Conservation (phyloP, 129 eudicot species). For the Flaveria ramosissima region DNA sequence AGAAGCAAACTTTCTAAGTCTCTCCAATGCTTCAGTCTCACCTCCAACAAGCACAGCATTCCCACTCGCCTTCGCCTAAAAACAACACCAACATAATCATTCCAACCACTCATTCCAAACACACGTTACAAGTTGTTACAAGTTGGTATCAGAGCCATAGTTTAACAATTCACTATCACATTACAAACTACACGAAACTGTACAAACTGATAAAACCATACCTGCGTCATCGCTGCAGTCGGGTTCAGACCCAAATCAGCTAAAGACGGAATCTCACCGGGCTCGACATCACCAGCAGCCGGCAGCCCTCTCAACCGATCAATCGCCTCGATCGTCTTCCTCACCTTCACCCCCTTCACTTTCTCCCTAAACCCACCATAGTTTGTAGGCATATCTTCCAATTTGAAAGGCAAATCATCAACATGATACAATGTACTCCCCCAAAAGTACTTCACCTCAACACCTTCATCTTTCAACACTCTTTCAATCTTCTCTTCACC, state of each 20-base stretch:
- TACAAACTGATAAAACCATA: slow-evolving; percentile 48
- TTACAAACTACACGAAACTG: slow-evolving; percentile 32
- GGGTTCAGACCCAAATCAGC: slow-evolving; percentile 85
- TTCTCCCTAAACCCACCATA: slow-evolving; percentile 96
- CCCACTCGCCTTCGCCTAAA: slow-evolving; percentile 67
- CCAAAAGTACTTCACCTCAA: slow-evolving; percentile 93
- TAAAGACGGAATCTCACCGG: slow-evolving; percentile 89
- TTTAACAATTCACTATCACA: too few species aligned
- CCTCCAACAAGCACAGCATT: slow-evolving; percentile 81
- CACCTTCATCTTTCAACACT: slow-evolving; percentile 76
- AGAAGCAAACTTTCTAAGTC: slow-evolving; percentile 74
- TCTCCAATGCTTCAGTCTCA: slow-evolving; percentile 86
- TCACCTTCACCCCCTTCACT: slow-evolving; percentile 71
- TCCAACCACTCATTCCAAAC: not conserved
- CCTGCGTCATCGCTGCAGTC: slow-evolving; percentile 70
- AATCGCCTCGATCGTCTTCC: slow-evolving; percentile 78
- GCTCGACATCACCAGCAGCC: slow-evolving; percentile 68
- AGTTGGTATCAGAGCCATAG: too few species aligned
- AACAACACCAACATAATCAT: slow-evolving; percentile 12
- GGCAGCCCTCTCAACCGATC: slow-evolving; percentile 90
- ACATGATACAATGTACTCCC: slow-evolving; percentile 93
- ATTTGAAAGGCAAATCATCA: slow-evolving; percentile 84
- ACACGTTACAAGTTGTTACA: too few species aligned
- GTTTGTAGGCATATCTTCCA: slow-evolving; percentile 87
- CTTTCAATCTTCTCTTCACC: slow-evolving; percentile 74